These are phyloP conservation scores for Schizopora paradoxa DNA, from an alignment of 1,284 basidiomycete genomes.

Conservation along the genomic window DNA sequence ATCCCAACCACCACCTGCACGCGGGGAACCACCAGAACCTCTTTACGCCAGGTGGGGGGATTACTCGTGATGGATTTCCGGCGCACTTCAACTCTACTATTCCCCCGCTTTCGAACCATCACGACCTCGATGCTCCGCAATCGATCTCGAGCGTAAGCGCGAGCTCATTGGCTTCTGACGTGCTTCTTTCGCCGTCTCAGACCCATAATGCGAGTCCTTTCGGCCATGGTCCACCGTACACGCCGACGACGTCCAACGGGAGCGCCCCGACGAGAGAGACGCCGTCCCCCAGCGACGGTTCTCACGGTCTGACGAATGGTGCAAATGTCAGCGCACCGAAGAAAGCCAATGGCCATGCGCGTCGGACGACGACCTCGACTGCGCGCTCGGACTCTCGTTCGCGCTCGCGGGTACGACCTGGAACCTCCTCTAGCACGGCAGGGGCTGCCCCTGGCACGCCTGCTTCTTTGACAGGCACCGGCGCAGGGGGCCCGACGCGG, in stretches of 20 bases:
- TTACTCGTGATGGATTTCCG: constrained; percentile 13
- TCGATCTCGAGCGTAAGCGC: too few species aligned
- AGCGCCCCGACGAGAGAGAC: constrained; percentile 9
- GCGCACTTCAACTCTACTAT: constrained; percentile 17
- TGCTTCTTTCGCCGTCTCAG: too few species aligned
- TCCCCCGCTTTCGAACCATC: constrained; percentile 14
- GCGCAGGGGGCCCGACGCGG: constrained; percentile 43
- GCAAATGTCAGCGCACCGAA: too few species aligned
- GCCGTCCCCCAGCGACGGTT: too few species aligned
- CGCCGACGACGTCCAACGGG: constrained; percentile 9
- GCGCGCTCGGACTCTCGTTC: constrained; percentile 37
- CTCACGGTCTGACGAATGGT: too few species aligned
- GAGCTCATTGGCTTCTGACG: too few species aligned
- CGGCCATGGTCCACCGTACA: constrained; percentile 7
- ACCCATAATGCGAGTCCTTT: constrained; percentile 1
- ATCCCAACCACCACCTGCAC: constrained; percentile 6
- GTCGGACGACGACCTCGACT: constrained; percentile 24
- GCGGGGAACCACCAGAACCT: constrained; percentile 4
- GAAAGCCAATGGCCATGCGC: constrained; percentile 13
- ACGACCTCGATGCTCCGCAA: constrained; percentile 8
- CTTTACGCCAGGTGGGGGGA: not conserved
- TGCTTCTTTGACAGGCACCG: constrained; percentile 10
- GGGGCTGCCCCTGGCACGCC: constrained; percentile 12
- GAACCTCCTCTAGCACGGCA: constrained; percentile 29
- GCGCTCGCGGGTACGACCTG: constrained; percentile 33